Percentiles rank a stretch among this genome's conserved stretches.
These are phyloP conservation scores for Yamadazyma philogaea DNA, from an alignment of 805 yeast species.

Conservation along the genomic window DNA sequence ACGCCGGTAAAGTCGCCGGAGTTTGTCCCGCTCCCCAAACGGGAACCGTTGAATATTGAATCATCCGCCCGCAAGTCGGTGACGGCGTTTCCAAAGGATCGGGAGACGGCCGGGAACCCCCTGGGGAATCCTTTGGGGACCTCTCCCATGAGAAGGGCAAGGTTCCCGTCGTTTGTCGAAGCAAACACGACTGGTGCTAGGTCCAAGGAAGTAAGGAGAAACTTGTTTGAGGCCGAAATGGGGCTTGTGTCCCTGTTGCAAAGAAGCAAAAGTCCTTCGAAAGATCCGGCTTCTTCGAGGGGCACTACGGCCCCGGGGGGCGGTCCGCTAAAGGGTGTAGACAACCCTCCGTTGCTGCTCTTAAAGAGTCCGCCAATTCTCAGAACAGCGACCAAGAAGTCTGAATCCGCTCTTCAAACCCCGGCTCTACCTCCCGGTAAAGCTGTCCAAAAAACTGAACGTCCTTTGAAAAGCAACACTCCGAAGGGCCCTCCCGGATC, in stretches of 20 bases:
- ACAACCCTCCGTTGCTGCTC: too few relatives aligned
- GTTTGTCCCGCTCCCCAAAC: slow-evolving; percentile 35
- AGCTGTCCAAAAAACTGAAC: not conserved
- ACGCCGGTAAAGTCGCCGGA: slow-evolving; percentile 33
- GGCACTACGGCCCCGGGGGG: too few relatives aligned
- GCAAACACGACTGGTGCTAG: not conserved
- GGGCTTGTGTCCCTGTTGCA: not conserved
- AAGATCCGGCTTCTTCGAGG: too few relatives aligned
- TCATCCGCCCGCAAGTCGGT: slow-evolving; percentile 17
- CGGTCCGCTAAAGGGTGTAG: too few relatives aligned
- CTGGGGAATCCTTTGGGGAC: not conserved
- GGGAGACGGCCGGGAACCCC: not conserved
- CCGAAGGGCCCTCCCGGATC: not conserved
- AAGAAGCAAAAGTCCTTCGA: not conserved
- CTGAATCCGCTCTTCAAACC: too few relatives aligned
- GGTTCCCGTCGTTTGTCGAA: slow-evolving; percentile 16
- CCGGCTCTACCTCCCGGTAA: not conserved
- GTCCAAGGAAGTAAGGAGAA: not conserved
- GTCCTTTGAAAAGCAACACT: not conserved
- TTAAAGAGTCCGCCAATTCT: too few relatives aligned
- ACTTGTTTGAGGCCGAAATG: slow-evolving; percentile 6
- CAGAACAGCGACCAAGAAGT: too few relatives aligned
- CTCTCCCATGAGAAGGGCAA: slow-evolving; percentile 14
- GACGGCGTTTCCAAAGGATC: slow-evolving; percentile 4
- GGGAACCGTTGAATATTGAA: slow-evolving; percentile 34